phyloP scores from a whole-genome alignment of 148 eudicot genomes.

The Arctostaphylos glauca region DNA sequence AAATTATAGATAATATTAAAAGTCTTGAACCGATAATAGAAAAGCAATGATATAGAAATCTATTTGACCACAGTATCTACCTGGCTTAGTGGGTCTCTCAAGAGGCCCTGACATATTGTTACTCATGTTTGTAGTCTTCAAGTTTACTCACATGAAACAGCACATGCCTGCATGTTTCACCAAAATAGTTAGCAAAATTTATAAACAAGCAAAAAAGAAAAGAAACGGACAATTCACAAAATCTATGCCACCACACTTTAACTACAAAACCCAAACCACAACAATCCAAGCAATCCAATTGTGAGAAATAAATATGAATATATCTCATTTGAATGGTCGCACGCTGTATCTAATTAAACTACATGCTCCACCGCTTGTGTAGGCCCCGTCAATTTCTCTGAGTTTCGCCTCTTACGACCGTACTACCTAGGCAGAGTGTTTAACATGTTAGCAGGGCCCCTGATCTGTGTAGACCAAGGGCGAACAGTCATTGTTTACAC shows the following conservation, averaged over 20 bases:
- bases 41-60: neutral
- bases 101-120: constrained; percentile 58
- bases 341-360: no score
- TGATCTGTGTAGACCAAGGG: no score
- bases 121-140: constrained; percentile 41
- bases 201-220: neutral
- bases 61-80: constrained; percentile 24
- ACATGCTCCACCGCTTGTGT: no score
- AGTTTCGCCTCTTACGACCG: no score
- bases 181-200: neutral
- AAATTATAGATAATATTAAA: neutral
- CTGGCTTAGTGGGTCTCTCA: constrained; percentile 44
- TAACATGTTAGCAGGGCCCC: no score
- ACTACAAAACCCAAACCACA: neutral
- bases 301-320: neutral
- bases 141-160: constrained; percentile 27
- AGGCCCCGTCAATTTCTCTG: no score
- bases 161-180: constrained; percentile 28
- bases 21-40: neutral
- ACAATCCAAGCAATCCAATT: neutral
- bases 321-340: neutral
- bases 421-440: no score
- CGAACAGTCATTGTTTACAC: no score
- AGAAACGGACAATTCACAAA: neutral
- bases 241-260: neutral